Base-by-base conservation (phyloP, 345 rosid genomes). In the Lagerstroemia speciosa region DNA sequence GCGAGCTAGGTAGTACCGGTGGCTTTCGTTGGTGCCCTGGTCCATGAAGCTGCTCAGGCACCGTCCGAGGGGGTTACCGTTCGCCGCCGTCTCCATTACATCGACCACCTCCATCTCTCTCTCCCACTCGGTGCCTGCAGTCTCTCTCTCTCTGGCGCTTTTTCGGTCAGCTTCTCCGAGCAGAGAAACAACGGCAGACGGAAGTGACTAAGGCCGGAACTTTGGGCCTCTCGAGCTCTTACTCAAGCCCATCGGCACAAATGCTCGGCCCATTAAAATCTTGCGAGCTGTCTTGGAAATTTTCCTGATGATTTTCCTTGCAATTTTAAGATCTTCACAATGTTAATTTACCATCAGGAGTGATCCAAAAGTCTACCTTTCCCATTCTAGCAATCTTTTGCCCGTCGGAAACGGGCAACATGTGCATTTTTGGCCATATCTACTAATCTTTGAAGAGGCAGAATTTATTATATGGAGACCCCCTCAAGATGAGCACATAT, bases 1-100 rank as follows among this genome's bases (percentile, higher is more conserved):
- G 8, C 96, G 80, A 0, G 97, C 77, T 15, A 91, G 86, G 74
- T 74, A 91, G 81, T 83, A 89, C 66, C 89, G 79, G 76, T 82
- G 97, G 73, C 85, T 82, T 69, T 87, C 97, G n/a, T 62, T 68
- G 77, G 86, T 87, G 19, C 84, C 87, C 38, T 77, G 75, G 50
- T 93, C 96, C 2, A 76, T 75, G 71, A 66, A 83, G 63, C 87
- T 76, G 79, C 79, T 73, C 73, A 90, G 70, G 82, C 97, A 89
- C 40, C 24, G 74, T 27, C 61, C 77, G 5, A 61, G 3, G 30
- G 68, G 57, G 19, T 40, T 75, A 62, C 77, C 75, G 32, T 63
- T 72, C 33, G 60, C 68, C 65, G 32, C 75, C 57, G 60, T 75
- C 71, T 61, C 81, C 26, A 48, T 75, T 27, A 53, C 69, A 8